Evolutionary conservation across 345 rosid species (phyloP), one percentile per base, ranked within the genome.

Genomic region (Aethionema arabicum): DNA sequence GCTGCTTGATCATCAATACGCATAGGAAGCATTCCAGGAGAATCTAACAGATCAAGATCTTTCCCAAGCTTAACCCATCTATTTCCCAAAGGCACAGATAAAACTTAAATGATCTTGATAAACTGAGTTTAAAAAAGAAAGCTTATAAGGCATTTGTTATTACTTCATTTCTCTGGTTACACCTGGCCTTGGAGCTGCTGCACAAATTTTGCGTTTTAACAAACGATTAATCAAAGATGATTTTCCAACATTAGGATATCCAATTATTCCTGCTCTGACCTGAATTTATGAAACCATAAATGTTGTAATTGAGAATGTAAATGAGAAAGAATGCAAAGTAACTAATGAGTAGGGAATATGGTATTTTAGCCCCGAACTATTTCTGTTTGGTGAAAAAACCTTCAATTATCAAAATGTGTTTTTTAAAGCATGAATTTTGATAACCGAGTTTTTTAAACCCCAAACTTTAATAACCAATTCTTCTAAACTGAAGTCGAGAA

Each of bases 101-200:
- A 32, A 12, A 54, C 12, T 44, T 31, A 10, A 31, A 15, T 12
- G 48, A 63, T 40, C 42, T 39, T 63, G 42, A 38, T 29, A n/a
- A 42, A 12, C 38, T 8, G 15, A 55, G 32, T 40, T n/a, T 48
- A 13, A 37, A 42, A 39, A 44, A 2, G 13, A 6, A 30, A 39
- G 63, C 37, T 29, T 7, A 21, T 57, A 58, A 40, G 38, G 37
- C 76, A 31, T 82, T 82, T 21, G 21, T 16, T 48, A 14, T 62
- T 63, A 92, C 96, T 82, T 92, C 59, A 89, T 72, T 69, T 70
- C 91, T 77, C 95, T 82, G 27, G 96, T 89, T 72, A 92, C 90
- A 60, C 98, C 98, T 13, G 96, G 98, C 72, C 98, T 83, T 38
- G 98, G 85, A 49, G 98, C 98, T 38, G 98, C 96, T 4, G 95